Percentiles rank a stretch among this genome's conserved stretches.
phyloP scores from a whole-genome alignment of 345 rosid genomes.

The Orychophragmus violaceus region DNA sequence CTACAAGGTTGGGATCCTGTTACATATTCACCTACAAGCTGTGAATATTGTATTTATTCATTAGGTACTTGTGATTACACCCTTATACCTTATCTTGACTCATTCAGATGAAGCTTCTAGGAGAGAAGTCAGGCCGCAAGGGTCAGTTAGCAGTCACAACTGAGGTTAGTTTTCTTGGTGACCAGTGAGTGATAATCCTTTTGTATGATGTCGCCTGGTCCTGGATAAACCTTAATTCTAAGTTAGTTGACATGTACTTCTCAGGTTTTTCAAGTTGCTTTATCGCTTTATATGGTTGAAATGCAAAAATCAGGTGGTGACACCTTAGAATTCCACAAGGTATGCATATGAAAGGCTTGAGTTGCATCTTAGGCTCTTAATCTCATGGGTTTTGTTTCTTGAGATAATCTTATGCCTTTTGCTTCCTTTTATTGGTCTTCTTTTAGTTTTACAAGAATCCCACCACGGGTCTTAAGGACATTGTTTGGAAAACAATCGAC shows the following conservation, averaged over 20 bases:
- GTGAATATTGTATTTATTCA: neutral
- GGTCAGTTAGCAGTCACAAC: conserved; percentile 92
- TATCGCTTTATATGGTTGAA: conserved; percentile 92
- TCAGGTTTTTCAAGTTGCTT: conserved; percentile 93
- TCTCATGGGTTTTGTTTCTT: neutral
- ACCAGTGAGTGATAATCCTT: neutral
- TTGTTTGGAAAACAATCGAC: conserved; percentile 76
- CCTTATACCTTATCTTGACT: neutral
- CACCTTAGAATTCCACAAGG: conserved; percentile 95
- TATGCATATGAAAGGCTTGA: conserved; percentile 18
- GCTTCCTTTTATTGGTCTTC: neutral
- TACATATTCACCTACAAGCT: neutral
- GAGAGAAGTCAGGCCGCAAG: conserved; percentile 95
- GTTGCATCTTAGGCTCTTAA: neutral
- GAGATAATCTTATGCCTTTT: neutral
- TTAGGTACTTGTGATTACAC: neutral
- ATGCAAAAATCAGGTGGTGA: conserved; percentile 91
- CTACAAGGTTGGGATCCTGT: conserved; percentile 52
- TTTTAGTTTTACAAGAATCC: conserved; percentile 80
- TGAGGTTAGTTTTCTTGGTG: conserved; percentile 45
- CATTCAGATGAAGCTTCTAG: conserved; percentile 74
- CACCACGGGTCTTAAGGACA: conserved; percentile 77
- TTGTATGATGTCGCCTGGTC: neutral
- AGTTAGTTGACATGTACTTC: neutral
- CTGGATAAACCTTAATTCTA: neutral